Base-by-base conservation (phyloP, 1,284 basidiomycete species). In the Apiotrichum montevideense region DNA sequence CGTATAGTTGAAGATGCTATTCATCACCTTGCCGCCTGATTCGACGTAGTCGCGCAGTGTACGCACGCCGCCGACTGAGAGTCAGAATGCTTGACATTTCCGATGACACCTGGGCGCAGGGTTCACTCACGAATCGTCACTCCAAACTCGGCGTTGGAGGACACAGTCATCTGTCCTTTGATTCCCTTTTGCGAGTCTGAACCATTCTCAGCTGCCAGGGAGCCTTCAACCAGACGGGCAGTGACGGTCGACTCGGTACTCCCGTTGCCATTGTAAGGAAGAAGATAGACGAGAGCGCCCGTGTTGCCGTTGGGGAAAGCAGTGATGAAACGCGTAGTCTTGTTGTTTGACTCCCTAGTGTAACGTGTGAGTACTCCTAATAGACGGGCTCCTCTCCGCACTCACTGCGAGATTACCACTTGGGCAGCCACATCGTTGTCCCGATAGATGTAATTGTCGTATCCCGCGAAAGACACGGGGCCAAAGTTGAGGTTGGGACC, bases 1-100 rank as follows among this genome's bases (percentile, higher is more conserved):
- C 10, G 78, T 78, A 65, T 78, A 79, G 69, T 79, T 79, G 74
- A 80, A 79, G 53, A 79, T 72, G 47, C 68, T 58, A 66, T 79
- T 65, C 50, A 69, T 58, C 35, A 66, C 65, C 14, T 56, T 67
- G n/a, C 69, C 68, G 9, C 65, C 66, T 8, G 59, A 58, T 56
- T 77, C 74, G 43, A 71, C 74, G 66, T 77, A 70, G 62, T 77
- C 66, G 62, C 78, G 71, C 57, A 80, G 68, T 0, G 79, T 78
- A 21, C 79, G 67, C 2, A 80, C 77, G 29, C 74, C 69, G 0
- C 79, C 79, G 43, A 80, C 69, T 70, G 57, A 48, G 1, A 14
- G 42, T 58, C 39, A 47, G 54, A 14, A 29, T 29, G 29, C 29
- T 29, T 29, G 29, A 29, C 29, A 29, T 29, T 29, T 29, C 3